Base-by-base conservation (phyloP, 495 filamentous ascomycete genomes). In the Aspergillus nidulans region DNA sequence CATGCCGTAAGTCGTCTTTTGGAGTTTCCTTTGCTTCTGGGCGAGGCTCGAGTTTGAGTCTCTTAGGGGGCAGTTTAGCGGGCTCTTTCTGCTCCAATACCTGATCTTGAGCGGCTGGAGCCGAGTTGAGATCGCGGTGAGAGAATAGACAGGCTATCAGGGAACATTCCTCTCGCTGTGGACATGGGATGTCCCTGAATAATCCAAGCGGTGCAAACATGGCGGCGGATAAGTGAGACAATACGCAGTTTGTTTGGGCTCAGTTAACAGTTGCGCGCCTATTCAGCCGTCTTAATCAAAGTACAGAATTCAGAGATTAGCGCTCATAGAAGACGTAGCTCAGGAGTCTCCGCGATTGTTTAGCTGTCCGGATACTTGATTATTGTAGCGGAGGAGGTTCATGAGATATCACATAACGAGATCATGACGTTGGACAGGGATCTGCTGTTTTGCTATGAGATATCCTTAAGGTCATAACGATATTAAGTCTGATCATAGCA, bases 131-230 rank as follows among this genome's bases (percentile, higher is more conserved):
- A 9, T 57, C 26, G 25, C 70, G 63, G 62, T 87, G 84, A 7
- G 71, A 75, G 65, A 87, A 87, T 13, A 87, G 72, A 69, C 85
- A 88, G 48, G 70, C 76, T n/a, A 78, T 63, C 7, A 86, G 67
- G 18, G 63, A 56, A 63, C 85, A 88, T 44, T 64, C 44, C 48
- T 82, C 70, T 15, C 80, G 77, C 45, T 81, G 68, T 0, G 88
- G 87, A 65, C 89, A 92, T 25, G 77, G 70, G 24, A 90, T 73
- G 24, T 73, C 73, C 59, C 79, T 83, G 68, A 91, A 87, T 26
- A 85, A 70, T 4, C 82, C 82, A 12, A 86, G 74, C 6, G 86
- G 71, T 13, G 79, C 70, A 60, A 89, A 88, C 88, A 91, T 91
- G 6, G 58, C 72, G 53, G 56, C 60, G 59, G 8, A 24, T 24